These are phyloP conservation scores for Inonotus hispidus DNA, from an alignment of 1,284 basidiomycete species.

Conservation along the genomic window DNA sequence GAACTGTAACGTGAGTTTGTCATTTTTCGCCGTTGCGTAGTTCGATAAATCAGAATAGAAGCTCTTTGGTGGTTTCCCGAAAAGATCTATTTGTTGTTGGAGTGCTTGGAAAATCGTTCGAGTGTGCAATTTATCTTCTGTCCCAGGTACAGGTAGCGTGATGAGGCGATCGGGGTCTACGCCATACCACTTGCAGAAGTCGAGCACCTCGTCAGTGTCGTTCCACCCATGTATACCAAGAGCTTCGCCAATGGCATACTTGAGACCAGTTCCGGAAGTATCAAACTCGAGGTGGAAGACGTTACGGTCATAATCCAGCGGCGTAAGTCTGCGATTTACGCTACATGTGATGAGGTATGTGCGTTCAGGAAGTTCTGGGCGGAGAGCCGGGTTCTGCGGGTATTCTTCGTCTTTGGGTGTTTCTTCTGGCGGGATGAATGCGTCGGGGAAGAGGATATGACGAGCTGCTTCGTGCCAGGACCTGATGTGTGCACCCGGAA, in stretches of 20 bases:
- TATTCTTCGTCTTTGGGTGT: conserved; percentile 38
- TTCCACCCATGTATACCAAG: conserved; percentile 99
- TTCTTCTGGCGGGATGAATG: conserved; percentile 51
- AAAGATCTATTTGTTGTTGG: conserved; percentile 96
- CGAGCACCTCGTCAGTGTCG: conserved; percentile 80
- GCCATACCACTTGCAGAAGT: conserved; percentile 92
- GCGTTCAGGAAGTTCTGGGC: conserved; percentile 84
- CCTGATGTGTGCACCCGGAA: conserved; percentile 56
- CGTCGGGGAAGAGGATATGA: conserved; percentile 82
- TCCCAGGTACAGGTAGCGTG: conserved; percentile 68
- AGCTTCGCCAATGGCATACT: conserved; percentile 95
- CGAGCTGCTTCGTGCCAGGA: conserved; percentile 88
- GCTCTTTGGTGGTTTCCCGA: conserved; percentile 92
- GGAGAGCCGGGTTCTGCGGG: conserved; percentile 62
- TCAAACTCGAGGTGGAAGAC: conserved; percentile 99
- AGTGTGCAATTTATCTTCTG: conserved; percentile 67
- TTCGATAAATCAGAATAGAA: conserved; percentile 89
- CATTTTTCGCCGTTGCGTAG: conserved; percentile 67
- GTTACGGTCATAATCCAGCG: conserved; percentile 94
- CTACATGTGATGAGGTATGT: conserved; percentile 92
- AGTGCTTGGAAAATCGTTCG: conserved; percentile 94
- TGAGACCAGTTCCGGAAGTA: conserved; percentile 87
- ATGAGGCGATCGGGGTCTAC: conserved; percentile 79
- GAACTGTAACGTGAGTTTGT: conserved; percentile 84
- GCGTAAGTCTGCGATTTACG: conserved; percentile 93